These are phyloP conservation scores for Aspergillus pseudotamarii DNA, from an alignment of 2,329 filamentous ascomycete genomes.

Conservation along the genomic window DNA sequence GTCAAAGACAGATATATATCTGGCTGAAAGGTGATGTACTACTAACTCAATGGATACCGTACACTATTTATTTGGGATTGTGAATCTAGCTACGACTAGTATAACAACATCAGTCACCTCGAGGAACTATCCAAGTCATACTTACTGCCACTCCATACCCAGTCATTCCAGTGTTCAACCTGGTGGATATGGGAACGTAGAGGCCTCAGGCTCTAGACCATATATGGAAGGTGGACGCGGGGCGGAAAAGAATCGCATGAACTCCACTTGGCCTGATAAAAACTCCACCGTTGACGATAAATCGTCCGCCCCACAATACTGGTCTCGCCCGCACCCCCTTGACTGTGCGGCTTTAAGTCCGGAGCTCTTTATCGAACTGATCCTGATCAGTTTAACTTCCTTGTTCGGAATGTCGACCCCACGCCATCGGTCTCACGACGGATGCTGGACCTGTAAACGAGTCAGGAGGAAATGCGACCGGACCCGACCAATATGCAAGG, in stretches of 20 bases:
- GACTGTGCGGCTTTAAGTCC: not conserved
- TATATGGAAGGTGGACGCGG: conserved; percentile 22
- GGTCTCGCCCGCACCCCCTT: conserved; percentile 7
- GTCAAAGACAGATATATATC: too few relatives aligned
- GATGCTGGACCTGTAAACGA: conserved; percentile 37
- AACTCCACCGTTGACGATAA: not conserved
- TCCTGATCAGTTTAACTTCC: conserved; percentile 1
- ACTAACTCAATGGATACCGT: too few relatives aligned
- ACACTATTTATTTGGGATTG: not conserved
- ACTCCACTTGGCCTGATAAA: not conserved
- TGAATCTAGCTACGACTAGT: not conserved
- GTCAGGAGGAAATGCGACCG: conserved; percentile 33
- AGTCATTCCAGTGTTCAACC: too few relatives aligned
- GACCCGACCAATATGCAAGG: conserved; percentile 27
- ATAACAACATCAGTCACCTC: not conserved
- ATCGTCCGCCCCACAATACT: not conserved
- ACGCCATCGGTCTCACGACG: conserved; percentile 26
- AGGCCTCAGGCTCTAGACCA: conserved; percentile 3
- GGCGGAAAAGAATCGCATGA: not conserved
- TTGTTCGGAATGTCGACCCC: conserved; percentile 32
- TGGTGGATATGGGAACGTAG: too few relatives aligned
- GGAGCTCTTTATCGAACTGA: conserved; percentile 13
- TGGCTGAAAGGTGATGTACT: too few relatives aligned
- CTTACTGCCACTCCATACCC: not conserved
- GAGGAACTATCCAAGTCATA: not conserved